Conservation (phyloP, 306 rosid genomes). For the Vachellia pachyceras region DNA sequence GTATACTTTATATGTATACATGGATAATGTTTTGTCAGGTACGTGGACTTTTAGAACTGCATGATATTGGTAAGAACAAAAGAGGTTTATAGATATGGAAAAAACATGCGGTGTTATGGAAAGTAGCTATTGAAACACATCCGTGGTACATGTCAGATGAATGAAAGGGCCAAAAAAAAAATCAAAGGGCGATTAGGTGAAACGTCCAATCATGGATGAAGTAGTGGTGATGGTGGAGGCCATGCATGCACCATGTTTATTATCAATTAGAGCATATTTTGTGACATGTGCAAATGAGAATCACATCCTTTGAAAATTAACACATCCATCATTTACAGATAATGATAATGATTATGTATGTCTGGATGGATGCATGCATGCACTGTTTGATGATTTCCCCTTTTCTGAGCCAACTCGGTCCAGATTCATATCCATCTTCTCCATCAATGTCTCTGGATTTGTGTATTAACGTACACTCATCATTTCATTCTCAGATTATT, state of each 20-base stretch:
- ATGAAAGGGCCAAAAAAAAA: no score
- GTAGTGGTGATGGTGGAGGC: not conserved
- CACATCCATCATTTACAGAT: not conserved
- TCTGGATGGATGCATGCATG: no score
- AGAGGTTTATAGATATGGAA: not conserved
- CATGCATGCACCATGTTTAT: not conserved
- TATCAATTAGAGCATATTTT: not conserved
- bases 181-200: not conserved
- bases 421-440: no score
- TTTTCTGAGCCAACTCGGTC: no score
- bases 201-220: not conserved
- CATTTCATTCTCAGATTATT: no score
- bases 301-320: not conserved
- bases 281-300: constrained; percentile 3
- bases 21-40: not conserved
- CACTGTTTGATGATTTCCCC: no score
- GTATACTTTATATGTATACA: no score
- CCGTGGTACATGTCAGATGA: not conserved
- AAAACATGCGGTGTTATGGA: not conserved
- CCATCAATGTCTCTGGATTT: no score
- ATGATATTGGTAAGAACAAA: not conserved
- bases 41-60: not conserved
- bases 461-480: no score
- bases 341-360: no score
- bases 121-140: not conserved